Evolutionary conservation across 2,329 filamentous ascomycete species (phyloP), one percentile per base, ranked within the genome.

Genomic region (Neopestalotiopsis sp.): DNA sequence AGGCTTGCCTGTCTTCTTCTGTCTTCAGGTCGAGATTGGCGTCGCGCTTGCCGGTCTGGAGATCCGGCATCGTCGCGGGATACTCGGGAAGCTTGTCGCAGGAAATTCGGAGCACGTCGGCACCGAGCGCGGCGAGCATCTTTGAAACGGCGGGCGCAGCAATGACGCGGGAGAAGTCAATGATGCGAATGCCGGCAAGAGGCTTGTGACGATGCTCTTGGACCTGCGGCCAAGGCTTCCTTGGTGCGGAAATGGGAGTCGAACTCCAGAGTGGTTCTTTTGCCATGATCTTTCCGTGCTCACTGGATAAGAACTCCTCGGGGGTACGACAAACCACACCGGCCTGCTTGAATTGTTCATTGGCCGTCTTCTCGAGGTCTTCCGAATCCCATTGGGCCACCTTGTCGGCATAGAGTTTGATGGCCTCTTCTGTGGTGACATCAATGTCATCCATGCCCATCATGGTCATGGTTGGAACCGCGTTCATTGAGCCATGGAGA

Each of bases 131-230:
- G 20, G 90, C 91, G 0, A 94, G 84, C 1, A 89, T 89, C 42
- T 91, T 87, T 3, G 89, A 89, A 72, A 94, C 90, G 4, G 90
- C 88, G n/a, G 92, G 92, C 0, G 91, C 92, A 3, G 92, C 92
- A 71, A 94, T 93, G 74, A 94, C 90, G 56, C 92, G 89, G 75
- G 91, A 92, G 34, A 94, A 81, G 75, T 95, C 92, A 5, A 94
- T 84, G 5, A 94, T 91, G 71, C 91, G 91, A 77, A 94, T 84
- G 0, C 91, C 91, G 75, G 84, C 69, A 82, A 89, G 73, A 73
- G 65, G 65, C 56, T 67, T 2, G 69, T 72, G 2, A 69, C 64
- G 2, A 73, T 67, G 13, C 71, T 76, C 77, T 69, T 76, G 38
- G 65, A 73, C 58, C 73, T 72, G 9, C 73, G 74, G 17, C 75